phyloP scores from a whole-genome alignment of 1,284 basidiomycete species.

The Kwoniella shivajii region DNA sequence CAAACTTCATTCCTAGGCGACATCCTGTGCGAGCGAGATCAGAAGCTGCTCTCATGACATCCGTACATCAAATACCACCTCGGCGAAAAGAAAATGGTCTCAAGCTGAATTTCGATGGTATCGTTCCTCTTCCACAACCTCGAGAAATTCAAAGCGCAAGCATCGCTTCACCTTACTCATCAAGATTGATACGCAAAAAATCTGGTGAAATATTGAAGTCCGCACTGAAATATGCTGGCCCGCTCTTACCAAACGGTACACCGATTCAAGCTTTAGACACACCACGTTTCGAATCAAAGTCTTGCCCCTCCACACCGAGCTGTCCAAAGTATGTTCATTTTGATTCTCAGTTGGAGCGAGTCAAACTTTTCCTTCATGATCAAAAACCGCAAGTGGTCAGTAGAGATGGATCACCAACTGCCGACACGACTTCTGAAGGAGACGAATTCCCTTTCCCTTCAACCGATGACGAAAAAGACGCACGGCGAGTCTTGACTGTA shows the following conservation, averaged over 20 bases:
- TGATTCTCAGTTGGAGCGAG: constrained; percentile 79
- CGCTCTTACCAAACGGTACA: constrained; percentile 44
- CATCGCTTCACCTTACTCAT: constrained; percentile 39
- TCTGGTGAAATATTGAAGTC: constrained; percentile 81
- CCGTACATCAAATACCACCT: constrained; percentile 22
- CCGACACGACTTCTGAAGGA: constrained; percentile 78
- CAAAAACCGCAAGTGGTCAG: constrained; percentile 93
- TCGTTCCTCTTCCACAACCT: constrained; percentile 30
- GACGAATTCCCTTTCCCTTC: constrained; percentile 60
- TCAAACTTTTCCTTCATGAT: constrained; percentile 89
- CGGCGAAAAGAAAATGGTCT: constrained; percentile 48
- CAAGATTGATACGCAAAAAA: constrained; percentile 73
- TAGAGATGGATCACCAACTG: constrained; percentile 83
- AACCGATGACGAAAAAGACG: constrained; percentile 54
- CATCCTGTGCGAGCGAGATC: constrained; percentile 35
- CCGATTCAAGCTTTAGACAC: constrained; percentile 12
- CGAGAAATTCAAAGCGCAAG: constrained; percentile 22
- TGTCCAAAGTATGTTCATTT: constrained; percentile 87
- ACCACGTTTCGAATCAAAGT: constrained; percentile 62
- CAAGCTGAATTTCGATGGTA: constrained; percentile 51
- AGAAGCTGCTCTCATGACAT: constrained; percentile 34
- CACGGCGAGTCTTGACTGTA: constrained; percentile 50
- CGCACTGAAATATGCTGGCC: constrained; percentile 75
- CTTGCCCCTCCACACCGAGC: constrained; percentile 70
- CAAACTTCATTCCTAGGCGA: constrained; percentile 31